Percentiles rank a stretch among this genome's conserved stretches.
Conservation (phyloP, 2,329 filamentous ascomycete genomes). For the Zelopaecilomyces penicillatus region DNA sequence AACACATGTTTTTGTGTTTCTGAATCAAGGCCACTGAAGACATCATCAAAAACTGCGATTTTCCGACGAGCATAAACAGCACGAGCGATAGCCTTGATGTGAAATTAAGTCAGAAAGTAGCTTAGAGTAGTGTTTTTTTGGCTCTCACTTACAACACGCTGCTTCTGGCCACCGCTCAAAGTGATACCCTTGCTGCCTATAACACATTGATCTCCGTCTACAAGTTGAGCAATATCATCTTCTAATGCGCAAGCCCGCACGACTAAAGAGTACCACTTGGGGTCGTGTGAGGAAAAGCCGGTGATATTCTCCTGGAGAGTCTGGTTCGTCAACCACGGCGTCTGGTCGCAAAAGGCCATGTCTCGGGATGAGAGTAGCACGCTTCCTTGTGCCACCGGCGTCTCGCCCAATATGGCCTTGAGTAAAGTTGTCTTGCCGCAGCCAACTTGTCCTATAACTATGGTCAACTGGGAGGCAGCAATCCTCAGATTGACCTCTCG, state of each 20-base stretch:
- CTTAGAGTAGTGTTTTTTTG: not conserved
- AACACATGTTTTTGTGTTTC: conserved; percentile 31
- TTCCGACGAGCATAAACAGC: conserved; percentile 15
- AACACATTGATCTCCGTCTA: conserved; percentile 15
- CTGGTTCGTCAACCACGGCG: conserved; percentile 16
- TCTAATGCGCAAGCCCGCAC: conserved; percentile 12
- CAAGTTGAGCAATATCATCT: conserved; percentile 13
- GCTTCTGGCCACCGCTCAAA: conserved; percentile 20
- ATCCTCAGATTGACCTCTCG: conserved; percentile 9
- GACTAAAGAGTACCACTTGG: conserved; percentile 15
- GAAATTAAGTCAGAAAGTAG: not conserved
- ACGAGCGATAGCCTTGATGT: conserved; percentile 15
- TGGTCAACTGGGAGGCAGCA: conserved; percentile 16
- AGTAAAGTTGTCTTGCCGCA: conserved; percentile 17
- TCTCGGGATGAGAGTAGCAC: conserved; percentile 4
- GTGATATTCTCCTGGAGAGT: conserved; percentile 18
- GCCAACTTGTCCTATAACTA: conserved; percentile 16
- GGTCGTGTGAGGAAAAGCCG: conserved; percentile 11
- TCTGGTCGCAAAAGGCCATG: conserved; percentile 13
- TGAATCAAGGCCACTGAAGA: conserved; percentile 26
- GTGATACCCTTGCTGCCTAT: conserved; percentile 16
- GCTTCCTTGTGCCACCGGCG: conserved; percentile 10
- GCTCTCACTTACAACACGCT: conserved; percentile 14
- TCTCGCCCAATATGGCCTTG: conserved; percentile 15
- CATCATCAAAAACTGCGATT: conserved; percentile 23